Evolutionary conservation across 1,139 yeast species (phyloP).

Genomic region (Hansenula lynferdii): DNA sequence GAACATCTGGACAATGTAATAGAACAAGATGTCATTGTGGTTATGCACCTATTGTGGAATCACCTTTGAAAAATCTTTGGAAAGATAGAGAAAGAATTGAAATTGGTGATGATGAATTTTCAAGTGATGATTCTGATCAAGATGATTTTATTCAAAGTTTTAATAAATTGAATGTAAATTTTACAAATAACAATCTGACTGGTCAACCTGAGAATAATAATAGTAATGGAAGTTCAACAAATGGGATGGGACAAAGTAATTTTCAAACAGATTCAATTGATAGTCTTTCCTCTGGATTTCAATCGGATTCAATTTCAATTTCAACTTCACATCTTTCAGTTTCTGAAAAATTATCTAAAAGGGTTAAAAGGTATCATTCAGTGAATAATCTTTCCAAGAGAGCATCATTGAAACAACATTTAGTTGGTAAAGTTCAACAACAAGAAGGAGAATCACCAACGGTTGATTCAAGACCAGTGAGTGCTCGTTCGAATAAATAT

Average conservation of each 20-base stretch:
- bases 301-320: too few species aligned
- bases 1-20: background rate
- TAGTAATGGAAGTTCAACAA: too few species aligned
- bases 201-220: background rate
- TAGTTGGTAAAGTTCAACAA: background rate
- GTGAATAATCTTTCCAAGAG: constrained; percentile 1
- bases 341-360: background rate
- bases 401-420: background rate
- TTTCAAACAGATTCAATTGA: background rate
- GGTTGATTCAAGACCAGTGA: background rate
- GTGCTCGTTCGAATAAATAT: background rate
- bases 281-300: background rate
- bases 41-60: constrained; percentile 14
- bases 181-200: too few species aligned
- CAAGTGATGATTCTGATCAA: too few species aligned
- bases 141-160: too few species aligned
- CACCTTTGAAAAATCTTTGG: constrained; percentile 15
- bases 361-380: background rate
- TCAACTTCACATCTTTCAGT: background rate
- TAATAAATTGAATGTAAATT: too few species aligned
- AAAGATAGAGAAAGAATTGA: background rate
- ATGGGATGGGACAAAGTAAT: too few species aligned
- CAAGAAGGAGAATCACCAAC: background rate
- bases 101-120: background rate
- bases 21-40: constrained; percentile 17